Base-by-base conservation (phyloP, 352 stramenopile species). In the Discostella stelligera region DNA sequence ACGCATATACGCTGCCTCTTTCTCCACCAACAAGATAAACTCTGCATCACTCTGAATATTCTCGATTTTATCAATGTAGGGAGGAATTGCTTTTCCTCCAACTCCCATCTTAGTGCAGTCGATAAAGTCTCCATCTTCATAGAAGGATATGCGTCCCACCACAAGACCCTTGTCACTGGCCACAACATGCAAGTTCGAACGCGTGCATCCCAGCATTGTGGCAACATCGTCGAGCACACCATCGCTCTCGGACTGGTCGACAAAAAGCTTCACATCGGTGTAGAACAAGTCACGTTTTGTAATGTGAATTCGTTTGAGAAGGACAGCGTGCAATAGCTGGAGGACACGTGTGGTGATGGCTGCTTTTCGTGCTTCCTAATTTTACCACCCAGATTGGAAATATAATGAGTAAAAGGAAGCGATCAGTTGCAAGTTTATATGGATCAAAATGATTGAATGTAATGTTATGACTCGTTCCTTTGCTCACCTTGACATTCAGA, bases 251-350 rank as follows among this genome's bases (percentile, higher is more conserved):
- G 75, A 69, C 80, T 96, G 92, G 62, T 95, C 89, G 14, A 93
- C 88, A 87, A 96, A 96, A 13, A 96, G 75, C 76, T 96, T 96
- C 16, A 96, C 92, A 79, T 96, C 91, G 2, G 92, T 96, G 78
- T 96, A 97, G 82, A 97, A 97, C 49, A 97, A 85, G 83, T 97
- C 94, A 66, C 94, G 90, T 85, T 97, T 97, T 9, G 94, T 97
- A 72, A 96, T 95, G 77, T 96, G 93, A 68, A 96, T 96, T 10
- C 89, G 72, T 67, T 91, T 91, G 13, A 70, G 56, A 10, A 93
- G 66, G 9, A 96, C 88, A 16, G 91, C 79, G 74, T 97, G 91
- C 13, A 97, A 56, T 13, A 97, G 82, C 83, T 95, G 82, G 54
- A 96, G 82, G 1, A 95, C 90, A 16, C 92, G 87, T 48, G 93